Evolutionary conservation across 805 yeast genomes (phyloP), one percentile per base, ranked within the genome.

Genomic region (Kluyveromyces nonfermentans): DNA sequence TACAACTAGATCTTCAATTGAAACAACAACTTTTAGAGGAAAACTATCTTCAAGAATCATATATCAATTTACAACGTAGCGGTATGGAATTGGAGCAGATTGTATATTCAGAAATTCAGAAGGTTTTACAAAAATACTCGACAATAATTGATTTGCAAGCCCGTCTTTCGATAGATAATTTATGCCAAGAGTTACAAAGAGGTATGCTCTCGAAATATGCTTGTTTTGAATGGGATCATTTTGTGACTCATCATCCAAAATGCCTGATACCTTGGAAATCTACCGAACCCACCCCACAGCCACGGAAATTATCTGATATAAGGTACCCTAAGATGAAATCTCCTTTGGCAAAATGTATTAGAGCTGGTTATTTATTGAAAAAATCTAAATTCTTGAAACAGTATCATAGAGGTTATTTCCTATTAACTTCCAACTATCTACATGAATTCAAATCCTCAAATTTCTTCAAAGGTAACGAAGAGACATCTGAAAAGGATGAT

Each of bases 151-250:
- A 71, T 50, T 59, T 72, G 2, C 84, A 80, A 57, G 68, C 77
- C 22, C 69, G 74, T 37, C 67, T 72, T 46, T 67, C 80, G 55
- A 68, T 79, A 33, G 76, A 76, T 41, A 78, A 74, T 52, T 65
- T 82, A 40, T 58, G 65, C 42, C 65, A 63, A 45, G 69, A 72
- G 46, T 46, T 64, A 42, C 64, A 63, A 33, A 59, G 59, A 67
- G 79, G 51, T 70, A 74, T 60, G 54, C 75, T 52, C 60, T 71
- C 53, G 14, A 79, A 78, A 52, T 82, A 78, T 40, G 71, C 77
- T n/a, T 73, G 71, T 35, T 64, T 74, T 48, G 89, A 82, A 60
- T 82, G 87, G 87, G 84, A 81, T 55, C 74, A 74, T 40, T 81
- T 80, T 48, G 77, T 82, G 41, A 65, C 68, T 37, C 62, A 64